Percentiles rank a stretch among this genome's conserved stretches.
These are phyloP conservation scores for Podaxis sp. DNA, from an alignment of 768 basidiomycete genomes.

Conservation along the genomic window DNA sequence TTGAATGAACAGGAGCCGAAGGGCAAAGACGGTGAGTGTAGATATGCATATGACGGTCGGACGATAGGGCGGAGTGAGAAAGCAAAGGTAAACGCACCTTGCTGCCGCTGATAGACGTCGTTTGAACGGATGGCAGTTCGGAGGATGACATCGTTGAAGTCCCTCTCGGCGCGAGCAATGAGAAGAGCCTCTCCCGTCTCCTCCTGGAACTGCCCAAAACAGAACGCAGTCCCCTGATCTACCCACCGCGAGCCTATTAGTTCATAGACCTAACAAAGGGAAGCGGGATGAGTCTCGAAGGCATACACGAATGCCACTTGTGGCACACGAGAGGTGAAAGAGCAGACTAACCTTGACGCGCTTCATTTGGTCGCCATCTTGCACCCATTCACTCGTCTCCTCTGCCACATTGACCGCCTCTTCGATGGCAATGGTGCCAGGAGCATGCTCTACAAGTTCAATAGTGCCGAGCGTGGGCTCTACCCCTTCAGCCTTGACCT, in stretches of 20 bases:
- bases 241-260: slow-evolving; percentile 89
- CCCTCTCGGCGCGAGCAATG: slow-evolving; percentile 79
- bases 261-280: slow-evolving; percentile 77
- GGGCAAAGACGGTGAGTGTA: slow-evolving; percentile 1
- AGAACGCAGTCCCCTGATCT: slow-evolving; percentile 96
- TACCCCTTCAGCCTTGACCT: slow-evolving; percentile 34
- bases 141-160: slow-evolving; percentile 71
- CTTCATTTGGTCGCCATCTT: slow-evolving; percentile 71
- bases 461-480: slow-evolving; percentile 39
- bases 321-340: slow-evolving; percentile 18
- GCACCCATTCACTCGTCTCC: slow-evolving; percentile 60
- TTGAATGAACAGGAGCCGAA: slow-evolving; percentile 15
- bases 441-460: slow-evolving; percentile 46
- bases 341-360: slow-evolving; percentile 71
- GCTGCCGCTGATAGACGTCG: slow-evolving; percentile 86
- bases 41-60: neutral
- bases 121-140: slow-evolving; percentile 78
- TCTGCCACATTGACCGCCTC: slow-evolving; percentile 43
- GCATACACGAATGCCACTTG: neutral
- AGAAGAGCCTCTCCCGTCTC: slow-evolving; percentile 77
- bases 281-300: neutral
- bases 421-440: slow-evolving; percentile 31
- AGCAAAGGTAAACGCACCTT: slow-evolving; percentile 53
- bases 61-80: neutral
- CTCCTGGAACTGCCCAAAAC: slow-evolving; percentile 84